A percentile compares a stretch with the other conserved stretches of the same genome.
phyloP scores from a whole-genome alignment of 108 stramenopile genomes.

The Craspedostauros australis region DNA sequence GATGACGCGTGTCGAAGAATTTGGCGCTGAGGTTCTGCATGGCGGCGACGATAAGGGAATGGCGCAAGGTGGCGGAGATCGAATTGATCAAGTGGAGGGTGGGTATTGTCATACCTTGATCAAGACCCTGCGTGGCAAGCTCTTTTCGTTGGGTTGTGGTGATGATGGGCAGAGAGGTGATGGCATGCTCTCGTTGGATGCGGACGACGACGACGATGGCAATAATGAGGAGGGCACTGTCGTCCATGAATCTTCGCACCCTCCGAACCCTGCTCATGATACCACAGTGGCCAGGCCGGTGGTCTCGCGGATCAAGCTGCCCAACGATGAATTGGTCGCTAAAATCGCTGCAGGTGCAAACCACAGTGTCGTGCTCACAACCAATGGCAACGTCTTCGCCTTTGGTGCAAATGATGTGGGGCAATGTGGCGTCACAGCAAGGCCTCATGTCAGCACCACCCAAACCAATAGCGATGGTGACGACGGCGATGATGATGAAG shows the following conservation, averaged over 20 bases:
- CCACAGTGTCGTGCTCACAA: constrained; percentile 35
- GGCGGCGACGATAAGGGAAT: too few relatives aligned
- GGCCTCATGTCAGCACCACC: too few relatives aligned
- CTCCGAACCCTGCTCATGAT: too few relatives aligned
- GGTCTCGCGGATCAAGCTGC: too few relatives aligned
- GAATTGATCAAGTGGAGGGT: too few relatives aligned
- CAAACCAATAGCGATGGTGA: too few relatives aligned
- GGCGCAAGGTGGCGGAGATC: too few relatives aligned
- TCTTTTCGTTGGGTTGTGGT: constrained; percentile 23
- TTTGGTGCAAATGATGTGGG: constrained; percentile 51
- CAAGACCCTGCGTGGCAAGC: constrained; percentile 11
- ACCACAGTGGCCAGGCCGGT: too few relatives aligned
- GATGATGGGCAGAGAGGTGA: constrained; percentile 23
- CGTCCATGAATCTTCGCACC: too few relatives aligned
- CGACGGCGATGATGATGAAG: constrained; percentile 1
- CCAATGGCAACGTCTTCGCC: constrained; percentile 35
- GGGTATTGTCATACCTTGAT: constrained; percentile 23
- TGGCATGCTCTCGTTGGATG: constrained; percentile 2
- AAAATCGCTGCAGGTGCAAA: constrained; percentile 20
- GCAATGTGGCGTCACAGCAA: constrained; percentile 13
- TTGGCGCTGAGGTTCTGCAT: constrained; percentile 2
- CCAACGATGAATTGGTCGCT: not conserved
- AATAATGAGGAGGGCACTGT: not conserved
- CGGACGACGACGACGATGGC: constrained; percentile 1
- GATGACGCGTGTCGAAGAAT: constrained; percentile 13